Evolutionary conservation across 257 asterid genomes (phyloP), one percentile per base, ranked within the genome.

Genomic region (Datura wrightii): DNA sequence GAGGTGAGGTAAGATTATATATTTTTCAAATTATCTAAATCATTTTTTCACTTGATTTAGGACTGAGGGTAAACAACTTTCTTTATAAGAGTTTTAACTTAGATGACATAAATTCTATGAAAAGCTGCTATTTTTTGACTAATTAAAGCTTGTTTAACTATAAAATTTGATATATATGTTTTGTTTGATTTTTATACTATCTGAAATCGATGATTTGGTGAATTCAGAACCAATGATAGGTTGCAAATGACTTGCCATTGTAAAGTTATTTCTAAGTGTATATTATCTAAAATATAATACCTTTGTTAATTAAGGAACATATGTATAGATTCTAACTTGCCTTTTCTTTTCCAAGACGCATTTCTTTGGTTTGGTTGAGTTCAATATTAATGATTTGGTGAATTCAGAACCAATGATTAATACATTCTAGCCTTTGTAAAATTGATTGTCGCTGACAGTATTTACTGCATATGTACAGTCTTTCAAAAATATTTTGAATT

Each of bases 111-210:
- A 18, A 18, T 71, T 71, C 55, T 6, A 0, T 44, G 39, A 39
- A 71, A 44, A 44, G 80, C 39, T 18, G 80, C 39, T 46, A 71
- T 39, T 44, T 71, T 71, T 71, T 71, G 56, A 71, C 80, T 44
- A 44, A n/a, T 19, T n/a, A 55, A 42, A 44, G 36, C 55, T 70
- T 70, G 56, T n/a, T 71, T n/a, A 44, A 71, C 36, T 5, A 10
- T 3, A n/a, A 44, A n/a, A 5, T 10, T 72, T 72, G 41, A 39
- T 24, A 24, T 24, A 24, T 24, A 24, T 24, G 1, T 24, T 24
- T 44, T 44, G 16, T 44, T 71, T 46, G 31, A 37, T 71, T 44
- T 19, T n/a, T 71, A 10, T 39, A 71, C 37, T 10, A n/a, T 19
- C 56, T 71, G 5, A 39, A 42, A 44, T 44, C 44, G 55, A 72